These are phyloP conservation scores for Ustilago bromivora DNA, from an alignment of 1,284 basidiomycete genomes.

Conservation along the genomic window DNA sequence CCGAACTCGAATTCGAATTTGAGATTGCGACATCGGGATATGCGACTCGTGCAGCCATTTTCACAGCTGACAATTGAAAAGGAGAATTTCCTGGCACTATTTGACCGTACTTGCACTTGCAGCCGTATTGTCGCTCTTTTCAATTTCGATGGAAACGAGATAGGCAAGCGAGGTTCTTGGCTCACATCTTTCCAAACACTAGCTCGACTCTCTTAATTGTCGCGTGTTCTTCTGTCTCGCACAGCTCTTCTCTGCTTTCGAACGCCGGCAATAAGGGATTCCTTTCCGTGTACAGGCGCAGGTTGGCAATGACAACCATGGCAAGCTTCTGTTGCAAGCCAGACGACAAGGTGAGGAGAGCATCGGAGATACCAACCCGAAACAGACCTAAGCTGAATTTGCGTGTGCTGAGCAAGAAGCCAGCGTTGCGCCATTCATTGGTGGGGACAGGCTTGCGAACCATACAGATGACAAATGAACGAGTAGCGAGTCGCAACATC, in stretches of 20 bases:
- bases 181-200: not conserved
- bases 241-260: constrained; percentile 5
- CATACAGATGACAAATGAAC: not conserved
- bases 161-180: constrained; percentile 20
- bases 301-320: not conserved
- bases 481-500: not conserved
- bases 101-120: not conserved
- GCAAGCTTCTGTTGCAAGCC: not conserved
- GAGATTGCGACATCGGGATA: constrained; percentile 1
- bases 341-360: not conserved
- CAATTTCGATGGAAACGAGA: too few relatives aligned
- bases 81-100: constrained; percentile 17
- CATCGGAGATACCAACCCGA: constrained; percentile 8
- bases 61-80: not conserved
- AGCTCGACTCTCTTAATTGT: not conserved
- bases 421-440: not conserved
- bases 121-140: not conserved
- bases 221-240: not conserved
- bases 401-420: not conserved
- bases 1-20: constrained; percentile 23
- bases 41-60: constrained; percentile 7
- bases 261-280: constrained; percentile 5
- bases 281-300: not conserved
- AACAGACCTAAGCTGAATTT: not conserved
- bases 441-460: not conserved